Base-by-base conservation (phyloP, 2,329 filamentous ascomycete genomes). In the Fusarium brevicatenulatum region DNA sequence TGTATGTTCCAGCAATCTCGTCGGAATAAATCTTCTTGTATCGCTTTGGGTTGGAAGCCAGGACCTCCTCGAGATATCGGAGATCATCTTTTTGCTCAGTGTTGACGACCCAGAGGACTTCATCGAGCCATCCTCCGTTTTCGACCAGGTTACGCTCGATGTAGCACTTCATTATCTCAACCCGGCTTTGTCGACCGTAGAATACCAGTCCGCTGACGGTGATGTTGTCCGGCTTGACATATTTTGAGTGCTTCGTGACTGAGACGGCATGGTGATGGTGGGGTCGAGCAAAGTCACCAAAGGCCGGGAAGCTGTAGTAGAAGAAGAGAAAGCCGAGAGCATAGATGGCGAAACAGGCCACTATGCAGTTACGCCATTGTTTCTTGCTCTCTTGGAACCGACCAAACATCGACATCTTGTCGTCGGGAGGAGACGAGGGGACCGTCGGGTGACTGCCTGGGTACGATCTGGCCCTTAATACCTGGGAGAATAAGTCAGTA, bases 61-160 rank as follows among this genome's bases (percentile, higher is more conserved):
- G 37, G 12, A 74, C 52, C 32, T 72, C 61, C 15, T 74, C 72
- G 1, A 74, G 68, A 25, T 74, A 74, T 30, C n/a, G 39, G 1
- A 74, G 40, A 39, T 74, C 62, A 2, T 54, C 57, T 9, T 43
- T 23, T 4, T 74, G 30, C 2, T 59, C 19, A 0, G 72, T 74
- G 28, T 74, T 74, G 37, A 60, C 68, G 11, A 74, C 58, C 72
- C 72, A 74, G 7, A 74, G 47, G 2, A 74, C 60, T 28, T 74
- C 72, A 9, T 74, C 71, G 1, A 74, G 61, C 72, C 71, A 74
- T 2, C 71, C 72, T 40, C 71, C 72, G 5, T 74, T 72, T 4
- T 74, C 65, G 2, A 70, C 62, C 55, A 74, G n/a, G 10, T 74
- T 74, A 6, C 71, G 68, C 53, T 74, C 72, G 9, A 74, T 28